Percentiles rank a stretch among this genome's conserved stretches.
Conservation (phyloP, 78 protist species). For the Anaeramoeba ignava region DNA sequence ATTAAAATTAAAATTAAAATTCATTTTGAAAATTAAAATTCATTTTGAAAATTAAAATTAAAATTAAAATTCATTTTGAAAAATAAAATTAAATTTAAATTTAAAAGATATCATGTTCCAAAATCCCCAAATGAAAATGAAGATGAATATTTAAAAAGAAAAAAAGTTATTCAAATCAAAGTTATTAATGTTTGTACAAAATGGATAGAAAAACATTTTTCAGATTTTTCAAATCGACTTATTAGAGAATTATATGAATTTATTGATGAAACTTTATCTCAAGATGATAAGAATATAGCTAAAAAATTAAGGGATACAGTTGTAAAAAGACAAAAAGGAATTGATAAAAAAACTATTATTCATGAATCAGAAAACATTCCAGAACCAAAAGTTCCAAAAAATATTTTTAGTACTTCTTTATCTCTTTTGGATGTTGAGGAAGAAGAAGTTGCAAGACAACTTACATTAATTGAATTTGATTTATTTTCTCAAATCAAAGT, state of each 20-base stretch:
- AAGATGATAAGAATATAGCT: neutral
- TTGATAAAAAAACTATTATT: neutral
- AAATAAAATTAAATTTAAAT: too few relatives aligned
- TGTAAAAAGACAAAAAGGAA: neutral
- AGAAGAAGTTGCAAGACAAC: neutral
- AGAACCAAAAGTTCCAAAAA: neutral
- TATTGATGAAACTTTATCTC: neutral
- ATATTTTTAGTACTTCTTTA: neutral
- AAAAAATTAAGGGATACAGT: neutral
- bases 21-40: too few relatives aligned
- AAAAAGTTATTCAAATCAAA: neutral
- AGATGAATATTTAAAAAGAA: neutral
- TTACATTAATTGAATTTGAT: neutral
- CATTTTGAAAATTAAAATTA: too few relatives aligned
- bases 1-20: too few relatives aligned
- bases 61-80: too few relatives aligned
- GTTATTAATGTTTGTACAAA: neutral
- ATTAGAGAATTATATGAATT: neutral
- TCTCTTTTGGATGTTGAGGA: neutral
- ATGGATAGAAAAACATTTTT: neutral
- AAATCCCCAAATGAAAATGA: neutral
- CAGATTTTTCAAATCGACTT: neutral
- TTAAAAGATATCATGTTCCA: neutral
- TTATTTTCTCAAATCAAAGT: neutral
- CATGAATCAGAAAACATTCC: neutral